Conservation (phyloP, 2,329 filamentous ascomycete genomes). For the Tolypocladium paradoxum region DNA sequence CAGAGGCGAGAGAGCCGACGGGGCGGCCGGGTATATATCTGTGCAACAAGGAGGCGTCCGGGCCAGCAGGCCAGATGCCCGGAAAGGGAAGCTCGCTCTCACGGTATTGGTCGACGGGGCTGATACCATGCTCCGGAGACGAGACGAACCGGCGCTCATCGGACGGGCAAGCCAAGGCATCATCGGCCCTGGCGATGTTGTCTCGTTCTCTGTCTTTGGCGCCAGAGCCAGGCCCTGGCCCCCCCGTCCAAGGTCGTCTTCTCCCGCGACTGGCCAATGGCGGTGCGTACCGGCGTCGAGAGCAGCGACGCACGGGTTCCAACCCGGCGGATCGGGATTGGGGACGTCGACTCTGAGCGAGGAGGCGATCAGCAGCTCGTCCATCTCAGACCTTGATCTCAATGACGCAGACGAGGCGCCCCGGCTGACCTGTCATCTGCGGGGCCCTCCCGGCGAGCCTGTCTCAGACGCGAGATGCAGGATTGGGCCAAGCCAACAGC, state of each 20-base stretch:
- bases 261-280: not conserved
- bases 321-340: constrained; percentile 2
- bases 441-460: not conserved
- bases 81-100: not conserved
- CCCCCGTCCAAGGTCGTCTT: not conserved
- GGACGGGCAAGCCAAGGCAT: not conserved
- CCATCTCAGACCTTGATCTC: not conserved
- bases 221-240: not conserved
- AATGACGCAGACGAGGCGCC: not conserved
- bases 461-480: not conserved
- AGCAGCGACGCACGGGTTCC: not conserved
- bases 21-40: not conserved
- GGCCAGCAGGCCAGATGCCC: not conserved
- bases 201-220: not conserved
- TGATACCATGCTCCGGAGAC: not conserved
- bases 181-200: not conserved
- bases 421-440: not conserved
- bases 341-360: not conserved
- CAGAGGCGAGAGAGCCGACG: not conserved
- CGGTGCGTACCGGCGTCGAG: not conserved
- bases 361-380: not conserved
- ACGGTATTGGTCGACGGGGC: not conserved
- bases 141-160: not conserved
- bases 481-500: not conserved
- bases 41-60: not conserved